Conservation (phyloP, 257 asterid genomes). For the Cruciata laevipes region DNA sequence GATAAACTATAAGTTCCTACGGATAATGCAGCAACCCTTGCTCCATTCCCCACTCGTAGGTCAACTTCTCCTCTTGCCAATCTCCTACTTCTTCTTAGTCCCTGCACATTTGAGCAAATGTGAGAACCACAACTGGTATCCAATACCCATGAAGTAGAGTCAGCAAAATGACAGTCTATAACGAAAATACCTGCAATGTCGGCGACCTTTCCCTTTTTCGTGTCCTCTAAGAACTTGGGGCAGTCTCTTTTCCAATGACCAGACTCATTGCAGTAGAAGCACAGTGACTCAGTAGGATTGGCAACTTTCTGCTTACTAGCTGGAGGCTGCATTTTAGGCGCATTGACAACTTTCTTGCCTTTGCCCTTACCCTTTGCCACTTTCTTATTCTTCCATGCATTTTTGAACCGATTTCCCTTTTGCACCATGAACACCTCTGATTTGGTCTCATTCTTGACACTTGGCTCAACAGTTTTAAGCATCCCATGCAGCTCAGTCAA, state of each 20-base stretch:
- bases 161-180: neutral
- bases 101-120: neutral
- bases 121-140: neutral
- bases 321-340: no score
- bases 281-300: no score
- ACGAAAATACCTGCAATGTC: neutral
- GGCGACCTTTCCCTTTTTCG: neutral
- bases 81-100: neutral
- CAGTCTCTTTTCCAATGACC: neutral
- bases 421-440: no score
- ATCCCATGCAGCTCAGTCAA: no score
- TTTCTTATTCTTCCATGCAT: no score
- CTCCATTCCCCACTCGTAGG: neutral
- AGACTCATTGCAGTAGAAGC: neutral
- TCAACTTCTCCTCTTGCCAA: neutral
- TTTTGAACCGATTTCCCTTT: no score
- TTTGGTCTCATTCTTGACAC: no score
- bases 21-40: slow-evolving; percentile 2
- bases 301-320: no score
- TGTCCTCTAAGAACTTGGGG: neutral
- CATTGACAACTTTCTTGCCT: no score
- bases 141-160: neutral
- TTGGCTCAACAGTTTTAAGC: no score
- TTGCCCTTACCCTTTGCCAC: no score
- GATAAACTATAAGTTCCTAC: neutral